Evolutionary conservation across 306 rosid genomes (phyloP).

Genomic region (Quercus dentata): DNA sequence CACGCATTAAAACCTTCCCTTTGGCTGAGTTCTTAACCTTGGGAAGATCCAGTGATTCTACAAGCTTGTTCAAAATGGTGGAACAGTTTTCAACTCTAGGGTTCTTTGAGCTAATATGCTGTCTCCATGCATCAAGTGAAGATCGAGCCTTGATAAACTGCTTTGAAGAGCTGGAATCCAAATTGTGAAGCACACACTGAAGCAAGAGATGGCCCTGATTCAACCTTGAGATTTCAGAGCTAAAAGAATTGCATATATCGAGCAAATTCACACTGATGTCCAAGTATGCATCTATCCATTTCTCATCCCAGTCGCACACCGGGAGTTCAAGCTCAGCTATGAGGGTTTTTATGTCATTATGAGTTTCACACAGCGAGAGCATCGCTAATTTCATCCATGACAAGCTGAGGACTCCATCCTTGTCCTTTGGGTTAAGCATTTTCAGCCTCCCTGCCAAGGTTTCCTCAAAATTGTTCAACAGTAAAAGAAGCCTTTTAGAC

Average conservation of each 20-base stretch:
- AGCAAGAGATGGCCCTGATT: conserved; percentile 64
- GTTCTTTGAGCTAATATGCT: conserved; percentile 40
- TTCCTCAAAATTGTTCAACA: conserved; percentile 58
- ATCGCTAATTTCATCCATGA: conserved; percentile 79
- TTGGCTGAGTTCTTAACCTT: conserved; percentile 80
- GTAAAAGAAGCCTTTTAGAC: conserved; percentile 43
- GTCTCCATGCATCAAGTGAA: conserved; percentile 67
- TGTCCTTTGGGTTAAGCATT: conserved; percentile 55
- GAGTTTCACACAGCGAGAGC: conserved; percentile 59
- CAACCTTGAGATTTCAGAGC: conserved; percentile 76
- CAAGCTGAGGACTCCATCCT: conserved; percentile 65
- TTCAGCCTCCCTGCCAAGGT: conserved; percentile 60
- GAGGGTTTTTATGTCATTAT: conserved; percentile 49
- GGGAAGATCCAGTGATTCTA: conserved; percentile 62
- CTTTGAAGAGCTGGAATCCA: conserved; percentile 50
- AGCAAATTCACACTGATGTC: conserved; percentile 75
- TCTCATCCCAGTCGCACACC: conserved; percentile 70
- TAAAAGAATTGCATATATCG: conserved; percentile 71
- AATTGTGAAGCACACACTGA: conserved; percentile 54
- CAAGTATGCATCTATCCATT: conserved; percentile 82
- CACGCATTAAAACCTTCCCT: conserved; percentile 82
- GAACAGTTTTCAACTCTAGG: conserved; percentile 52
- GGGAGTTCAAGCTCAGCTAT: conserved; percentile 67
- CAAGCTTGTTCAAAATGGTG: conserved; percentile 54
- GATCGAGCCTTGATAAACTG: conserved; percentile 46